These are phyloP conservation scores for Erigeron canadensis DNA, from an alignment of 129 eudicot species.

Conservation along the genomic window DNA sequence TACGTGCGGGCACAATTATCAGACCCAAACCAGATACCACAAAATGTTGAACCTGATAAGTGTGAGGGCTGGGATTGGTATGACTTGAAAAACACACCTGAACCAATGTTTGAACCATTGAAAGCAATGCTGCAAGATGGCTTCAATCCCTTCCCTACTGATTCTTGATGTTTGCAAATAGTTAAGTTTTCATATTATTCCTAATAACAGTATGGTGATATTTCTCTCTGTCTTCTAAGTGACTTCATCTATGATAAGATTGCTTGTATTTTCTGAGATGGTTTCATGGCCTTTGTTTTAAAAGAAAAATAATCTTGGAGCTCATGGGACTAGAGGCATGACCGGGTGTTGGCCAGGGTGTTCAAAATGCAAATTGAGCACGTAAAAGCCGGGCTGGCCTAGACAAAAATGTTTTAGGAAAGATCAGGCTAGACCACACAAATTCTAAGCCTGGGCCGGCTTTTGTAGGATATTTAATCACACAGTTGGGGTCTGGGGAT, in stretches of 20 bases:
- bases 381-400: no score
- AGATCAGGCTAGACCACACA: no score
- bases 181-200: not conserved
- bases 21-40: slow-evolving; percentile 50
- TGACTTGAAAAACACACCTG: slow-evolving; percentile 62
- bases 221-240: no score
- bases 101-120: slow-evolving; percentile 55
- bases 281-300: not conserved
- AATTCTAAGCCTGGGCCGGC: no score
- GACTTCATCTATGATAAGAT: no score
- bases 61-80: slow-evolving; percentile 96
- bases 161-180: slow-evolving; percentile 12
- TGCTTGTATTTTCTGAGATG: not conserved
- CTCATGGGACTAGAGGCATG: no score
- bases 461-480: no score
- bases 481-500: no score
- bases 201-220: not conserved
- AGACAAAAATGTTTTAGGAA: no score
- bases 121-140: slow-evolving; percentile 44
- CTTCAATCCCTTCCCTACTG: slow-evolving; percentile 47
- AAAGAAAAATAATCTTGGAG: no score
- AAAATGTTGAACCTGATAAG: slow-evolving; percentile 72
- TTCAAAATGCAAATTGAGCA: no score
- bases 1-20: slow-evolving; percentile 59
- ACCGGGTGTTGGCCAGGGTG: no score